These are phyloP conservation scores for Drosera capensis DNA, from an alignment of 148 eudicot genomes.

Conservation along the genomic window DNA sequence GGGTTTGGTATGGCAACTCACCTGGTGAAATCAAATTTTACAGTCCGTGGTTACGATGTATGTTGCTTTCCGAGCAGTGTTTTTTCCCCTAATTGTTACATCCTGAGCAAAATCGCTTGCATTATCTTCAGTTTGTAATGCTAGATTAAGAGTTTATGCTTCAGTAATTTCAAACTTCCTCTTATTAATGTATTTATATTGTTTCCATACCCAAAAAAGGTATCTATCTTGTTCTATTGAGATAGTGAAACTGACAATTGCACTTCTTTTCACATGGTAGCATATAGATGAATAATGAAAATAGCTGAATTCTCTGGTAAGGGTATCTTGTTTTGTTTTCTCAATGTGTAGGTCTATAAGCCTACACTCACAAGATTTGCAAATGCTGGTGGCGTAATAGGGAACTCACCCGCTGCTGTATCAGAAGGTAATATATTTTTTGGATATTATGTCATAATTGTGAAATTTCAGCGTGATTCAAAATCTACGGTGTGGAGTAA, in stretches of 20 bases:
- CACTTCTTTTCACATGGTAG: too few relatives aligned
- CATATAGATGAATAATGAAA: too few relatives aligned
- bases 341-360: conserved; percentile 57
- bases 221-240: too few relatives aligned
- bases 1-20: conserved; percentile 99
- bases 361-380: conserved; percentile 64
- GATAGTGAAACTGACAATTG: too few relatives aligned
- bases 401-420: conserved; percentile 72
- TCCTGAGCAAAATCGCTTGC: neutral
- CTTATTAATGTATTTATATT: neutral
- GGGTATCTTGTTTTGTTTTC: conserved; percentile 7
- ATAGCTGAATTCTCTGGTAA: too few relatives aligned
- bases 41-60: conserved; percentile 78
- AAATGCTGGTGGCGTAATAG: conserved; percentile 69
- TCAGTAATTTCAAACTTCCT: too few relatives aligned
- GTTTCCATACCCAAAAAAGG: too few relatives aligned
- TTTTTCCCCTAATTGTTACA: conserved; percentile 3
- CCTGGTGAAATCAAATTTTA: conserved; percentile 63
- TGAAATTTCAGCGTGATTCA: too few relatives aligned
- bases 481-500: too few relatives aligned
- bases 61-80: conserved; percentile 3
- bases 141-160: too few relatives aligned
- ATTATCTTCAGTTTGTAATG: neutral
- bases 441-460: too few relatives aligned
- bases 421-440: conserved; percentile 46